A percentile compares a stretch with the other conserved stretches of the same genome.
phyloP scores from a whole-genome alignment of 257 asterid species.

The Penstemon davidsonii region DNA sequence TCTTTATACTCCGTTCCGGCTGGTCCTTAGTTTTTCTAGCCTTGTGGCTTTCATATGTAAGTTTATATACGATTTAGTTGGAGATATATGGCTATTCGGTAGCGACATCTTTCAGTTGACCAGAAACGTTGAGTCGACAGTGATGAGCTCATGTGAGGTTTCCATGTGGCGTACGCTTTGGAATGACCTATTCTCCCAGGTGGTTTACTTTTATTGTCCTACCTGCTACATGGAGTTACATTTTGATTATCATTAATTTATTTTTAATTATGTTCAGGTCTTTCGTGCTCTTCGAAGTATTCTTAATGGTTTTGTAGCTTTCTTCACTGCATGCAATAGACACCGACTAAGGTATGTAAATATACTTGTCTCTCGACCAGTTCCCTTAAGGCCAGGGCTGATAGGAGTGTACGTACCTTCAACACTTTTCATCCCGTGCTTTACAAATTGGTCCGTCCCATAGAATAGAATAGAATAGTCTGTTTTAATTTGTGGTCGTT shows the following conservation, averaged over 20 bases:
- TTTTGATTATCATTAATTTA: neutral
- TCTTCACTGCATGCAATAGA: conserved; percentile 71
- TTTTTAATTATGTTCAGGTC: conserved; percentile 48
- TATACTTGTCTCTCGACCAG: no score
- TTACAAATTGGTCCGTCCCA: no score
- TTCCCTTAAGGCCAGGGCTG: no score
- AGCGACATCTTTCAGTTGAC: conserved; percentile 53
- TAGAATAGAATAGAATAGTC: no score
- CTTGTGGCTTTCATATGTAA: conserved; percentile 36
- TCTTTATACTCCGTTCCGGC: conserved; percentile 45
- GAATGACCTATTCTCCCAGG: conserved; percentile 84
- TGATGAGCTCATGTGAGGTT: conserved; percentile 47
- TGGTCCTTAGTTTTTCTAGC: conserved; percentile 42
- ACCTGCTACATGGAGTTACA: neutral
- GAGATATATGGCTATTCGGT: conserved; percentile 46
- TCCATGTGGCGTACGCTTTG: conserved; percentile 86
- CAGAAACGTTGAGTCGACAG: conserved; percentile 51
- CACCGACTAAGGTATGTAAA: conserved; percentile 69
- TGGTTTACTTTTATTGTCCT: neutral
- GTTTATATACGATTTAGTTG: conserved; percentile 34
- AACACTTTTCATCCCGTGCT: no score
- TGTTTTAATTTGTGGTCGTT: no score
- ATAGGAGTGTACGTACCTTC: no score
- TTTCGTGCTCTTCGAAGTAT: conserved; percentile 77
- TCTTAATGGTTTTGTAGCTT: conserved; percentile 73